Evolutionary conservation across 768 basidiomycete genomes (phyloP).

Genomic region (Tylopilus vinaceipallidus): DNA sequence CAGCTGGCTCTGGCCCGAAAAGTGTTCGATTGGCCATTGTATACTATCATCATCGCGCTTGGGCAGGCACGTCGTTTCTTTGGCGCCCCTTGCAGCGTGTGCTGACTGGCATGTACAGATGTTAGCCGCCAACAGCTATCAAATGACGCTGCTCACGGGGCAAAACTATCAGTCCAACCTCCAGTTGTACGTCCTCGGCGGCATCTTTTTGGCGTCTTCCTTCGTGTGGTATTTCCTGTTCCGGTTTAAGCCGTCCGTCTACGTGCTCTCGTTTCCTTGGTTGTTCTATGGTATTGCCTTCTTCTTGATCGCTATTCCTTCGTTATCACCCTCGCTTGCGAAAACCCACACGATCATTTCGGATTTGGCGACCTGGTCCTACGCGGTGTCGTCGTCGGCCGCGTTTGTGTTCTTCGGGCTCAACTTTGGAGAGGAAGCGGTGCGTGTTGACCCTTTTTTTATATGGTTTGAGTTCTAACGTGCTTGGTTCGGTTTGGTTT

Average conservation of each 20-base stretch:
- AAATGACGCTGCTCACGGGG: slow-evolving; percentile 87
- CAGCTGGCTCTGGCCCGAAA: slow-evolving; percentile 84
- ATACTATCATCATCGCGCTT: slow-evolving; percentile 82
- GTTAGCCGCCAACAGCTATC: slow-evolving; percentile 91
- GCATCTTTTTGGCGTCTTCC: slow-evolving; percentile 82
- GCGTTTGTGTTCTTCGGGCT: slow-evolving; percentile 93
- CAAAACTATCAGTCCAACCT: slow-evolving; percentile 78
- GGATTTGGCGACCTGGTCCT: slow-evolving; percentile 83
- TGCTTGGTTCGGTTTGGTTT: not conserved
- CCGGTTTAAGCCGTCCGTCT: slow-evolving; percentile 84
- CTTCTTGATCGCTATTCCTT: slow-evolving; percentile 88
- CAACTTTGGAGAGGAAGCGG: slow-evolving; percentile 96
- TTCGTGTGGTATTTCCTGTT: slow-evolving; percentile 90
- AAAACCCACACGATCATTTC: slow-evolving; percentile 65
- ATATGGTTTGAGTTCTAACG: too few relatives aligned
- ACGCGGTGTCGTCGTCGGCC: slow-evolving; percentile 90
- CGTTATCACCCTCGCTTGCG: slow-evolving; percentile 57
- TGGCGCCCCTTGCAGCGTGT: not conserved
- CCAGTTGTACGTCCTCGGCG: slow-evolving; percentile 89
- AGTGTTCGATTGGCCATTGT: slow-evolving; percentile 85
- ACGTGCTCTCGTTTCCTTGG: slow-evolving; percentile 86
- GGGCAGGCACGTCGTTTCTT: slow-evolving; percentile 57
- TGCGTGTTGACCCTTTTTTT: too few relatives aligned
- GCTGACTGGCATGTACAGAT: slow-evolving; percentile 43
- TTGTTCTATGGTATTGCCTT: slow-evolving; percentile 89